Evolutionary conservation across 2,329 filamentous ascomycete species (phyloP), one percentile per base, ranked within the genome.

Genomic region (Berkeleyomyces rouxiae): DNA sequence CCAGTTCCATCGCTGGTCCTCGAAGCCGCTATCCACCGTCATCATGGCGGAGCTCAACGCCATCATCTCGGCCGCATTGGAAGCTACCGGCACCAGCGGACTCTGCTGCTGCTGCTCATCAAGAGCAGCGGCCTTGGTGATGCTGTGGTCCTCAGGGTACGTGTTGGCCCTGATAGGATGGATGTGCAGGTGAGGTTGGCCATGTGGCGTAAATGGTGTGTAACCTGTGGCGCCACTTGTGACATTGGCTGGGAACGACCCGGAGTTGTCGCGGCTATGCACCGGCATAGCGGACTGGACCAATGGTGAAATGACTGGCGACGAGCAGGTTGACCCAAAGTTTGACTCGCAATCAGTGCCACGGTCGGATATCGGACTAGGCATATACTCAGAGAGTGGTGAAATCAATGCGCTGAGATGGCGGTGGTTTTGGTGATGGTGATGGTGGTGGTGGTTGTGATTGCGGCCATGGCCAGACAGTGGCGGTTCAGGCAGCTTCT

Each of bases 1-100:
- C 65, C 78, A 77, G 66, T 80, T 76, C 79, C 79, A 81, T 78
- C 79, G 81, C 69, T 81, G 78, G 65, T 78, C 76, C 70, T 82
- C 79, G 66, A 82, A 81, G 2, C 79, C 79, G 66, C 81, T 82
- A 67, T 82, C 79, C 2, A 82, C 76, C 2, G 79, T 81, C 72
- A 81, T 76, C 74, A 82, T 75, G 44, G 79, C 79, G 3, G 75
- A 74, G 7, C 78, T 79, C 3, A 82, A 71, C 0, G 76, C 66
- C 60, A 65, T 62, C 60, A 62, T 65, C 16, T 65, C 63, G 5
- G 60, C 63, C 10, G 60, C 57, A 23, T 36, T 60, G 9, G 33
- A 49, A 11, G 57, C 39, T 40, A 60, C 43, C 31, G 58, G 58
- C 58, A 47, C 39, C 44, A 10, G 43, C 58, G 46, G 44, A 10